phyloP scores from a whole-genome alignment of 768 basidiomycete genomes.

The Tremella fuciformis region DNA sequence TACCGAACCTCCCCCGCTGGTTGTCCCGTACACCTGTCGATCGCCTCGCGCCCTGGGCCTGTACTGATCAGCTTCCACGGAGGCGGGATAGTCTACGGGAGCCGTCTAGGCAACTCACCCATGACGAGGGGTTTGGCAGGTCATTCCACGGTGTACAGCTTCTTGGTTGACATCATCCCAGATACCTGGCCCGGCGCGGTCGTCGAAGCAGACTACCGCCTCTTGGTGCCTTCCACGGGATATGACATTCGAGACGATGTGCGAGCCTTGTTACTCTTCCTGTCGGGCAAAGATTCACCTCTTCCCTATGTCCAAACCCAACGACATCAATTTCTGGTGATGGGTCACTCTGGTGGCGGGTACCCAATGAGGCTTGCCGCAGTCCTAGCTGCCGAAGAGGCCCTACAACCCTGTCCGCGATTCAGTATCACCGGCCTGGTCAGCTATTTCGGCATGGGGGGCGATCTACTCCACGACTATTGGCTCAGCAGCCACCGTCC shows the following conservation, averaged over 20 bases:
- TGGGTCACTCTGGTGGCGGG: slow-evolving; percentile 14
- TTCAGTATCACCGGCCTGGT: slow-evolving; percentile 5
- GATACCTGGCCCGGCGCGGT: slow-evolving; percentile 7
- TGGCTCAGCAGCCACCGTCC: slow-evolving; percentile 5
- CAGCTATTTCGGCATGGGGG: slow-evolving; percentile 17
- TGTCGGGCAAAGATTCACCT: neutral
- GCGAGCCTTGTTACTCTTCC: slow-evolving; percentile 7
- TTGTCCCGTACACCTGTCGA: slow-evolving; percentile 1
- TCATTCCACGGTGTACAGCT: neutral
- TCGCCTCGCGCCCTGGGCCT: neutral
- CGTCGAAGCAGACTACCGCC: slow-evolving; percentile 15
- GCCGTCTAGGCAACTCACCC: neutral
- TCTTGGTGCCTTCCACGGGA: slow-evolving; percentile 12
- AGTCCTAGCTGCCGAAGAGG: slow-evolving; percentile 3
- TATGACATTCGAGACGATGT: slow-evolving; percentile 11
- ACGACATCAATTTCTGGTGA: slow-evolving; percentile 5
- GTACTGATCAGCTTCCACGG: slow-evolving; percentile 10
- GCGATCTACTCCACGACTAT: slow-evolving; percentile 13
- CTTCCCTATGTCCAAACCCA: slow-evolving; percentile 1
- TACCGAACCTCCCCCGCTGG: neutral
- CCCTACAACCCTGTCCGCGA: neutral
- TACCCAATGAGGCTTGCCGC: slow-evolving; percentile 14
- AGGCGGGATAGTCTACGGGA: slow-evolving; percentile 7
- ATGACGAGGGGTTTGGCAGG: slow-evolving; percentile 1
- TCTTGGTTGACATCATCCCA: neutral